phyloP scores from a whole-genome alignment of 352 stramenopile genomes.

The Globisporangium spiculum region DNA sequence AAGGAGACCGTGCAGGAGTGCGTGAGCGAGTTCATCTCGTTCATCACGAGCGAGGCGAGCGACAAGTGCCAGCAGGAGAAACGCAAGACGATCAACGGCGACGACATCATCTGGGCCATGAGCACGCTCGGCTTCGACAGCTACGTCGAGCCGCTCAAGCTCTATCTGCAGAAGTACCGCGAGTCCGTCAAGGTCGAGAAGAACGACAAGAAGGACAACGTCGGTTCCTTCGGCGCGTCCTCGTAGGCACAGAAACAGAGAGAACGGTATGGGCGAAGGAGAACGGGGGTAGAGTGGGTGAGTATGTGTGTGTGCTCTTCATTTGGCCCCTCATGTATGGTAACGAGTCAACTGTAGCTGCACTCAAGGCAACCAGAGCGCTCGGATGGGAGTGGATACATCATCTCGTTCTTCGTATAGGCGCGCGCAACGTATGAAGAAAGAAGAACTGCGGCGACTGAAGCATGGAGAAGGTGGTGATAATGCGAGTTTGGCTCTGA shows the following conservation, averaged over 20 bases:
- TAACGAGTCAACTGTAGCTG: conserved; percentile 12
- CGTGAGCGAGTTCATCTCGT: conserved; percentile 99
- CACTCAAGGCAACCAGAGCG: background rate
- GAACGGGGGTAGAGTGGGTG: background rate
- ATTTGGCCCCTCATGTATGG: conserved; percentile 3
- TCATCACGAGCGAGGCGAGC: conserved; percentile 98
- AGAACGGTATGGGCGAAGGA: background rate
- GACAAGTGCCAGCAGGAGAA: conserved; percentile 99
- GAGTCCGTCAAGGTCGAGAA: conserved; percentile 92
- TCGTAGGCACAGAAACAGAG: conserved; percentile 34
- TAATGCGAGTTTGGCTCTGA: background rate
- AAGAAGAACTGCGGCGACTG: background rate
- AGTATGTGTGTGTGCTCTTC: background rate
- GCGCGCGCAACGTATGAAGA: background rate
- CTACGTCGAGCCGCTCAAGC: conserved; percentile 99
- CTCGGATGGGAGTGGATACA: background rate
- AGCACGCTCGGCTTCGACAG: conserved; percentile 99
- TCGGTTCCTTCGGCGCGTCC: conserved; percentile 81
- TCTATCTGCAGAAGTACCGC: conserved; percentile 99
- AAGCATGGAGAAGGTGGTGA: background rate
- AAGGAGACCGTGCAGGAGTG: conserved; percentile 99
- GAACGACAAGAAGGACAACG: conserved; percentile 90
- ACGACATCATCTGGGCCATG: conserved; percentile 99
- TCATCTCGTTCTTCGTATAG: background rate
- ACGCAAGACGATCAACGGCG: conserved; percentile 99